Percentiles rank a stretch among this genome's conserved stretches.
Conservation (phyloP, 2,329 filamentous ascomycete species). For the Cytospora leucostoma region DNA sequence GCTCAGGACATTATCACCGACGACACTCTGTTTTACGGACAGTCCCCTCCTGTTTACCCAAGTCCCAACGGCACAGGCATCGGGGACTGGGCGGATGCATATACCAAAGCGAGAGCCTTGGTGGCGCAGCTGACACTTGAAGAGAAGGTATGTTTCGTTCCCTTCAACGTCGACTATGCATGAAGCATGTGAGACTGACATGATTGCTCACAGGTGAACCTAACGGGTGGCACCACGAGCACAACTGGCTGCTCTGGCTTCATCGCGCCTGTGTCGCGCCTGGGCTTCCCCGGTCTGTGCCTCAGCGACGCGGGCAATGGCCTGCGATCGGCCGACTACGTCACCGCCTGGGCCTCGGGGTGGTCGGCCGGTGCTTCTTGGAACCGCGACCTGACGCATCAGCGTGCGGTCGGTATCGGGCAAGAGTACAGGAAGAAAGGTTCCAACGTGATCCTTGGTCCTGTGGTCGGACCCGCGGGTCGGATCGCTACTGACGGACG, state of each 20-base stretch:
- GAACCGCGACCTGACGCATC: slow-evolving; percentile 70
- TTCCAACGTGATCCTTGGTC: slow-evolving; percentile 73
- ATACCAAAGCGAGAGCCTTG: slow-evolving; percentile 66
- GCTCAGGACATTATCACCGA: slow-evolving; percentile 26
- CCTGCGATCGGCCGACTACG: slow-evolving; percentile 45
- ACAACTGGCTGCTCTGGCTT: slow-evolving; percentile 51
- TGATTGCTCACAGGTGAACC: slow-evolving; percentile 53
- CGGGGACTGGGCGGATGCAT: slow-evolving; percentile 67
- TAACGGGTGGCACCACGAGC: slow-evolving; percentile 67
- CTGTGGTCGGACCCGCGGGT: slow-evolving; percentile 66
- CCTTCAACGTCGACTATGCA: too few relatives aligned
- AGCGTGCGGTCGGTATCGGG: slow-evolving; percentile 72
- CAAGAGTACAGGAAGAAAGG: slow-evolving; percentile 72
- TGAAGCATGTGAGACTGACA: slow-evolving; percentile 21
- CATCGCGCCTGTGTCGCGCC: slow-evolving; percentile 40
- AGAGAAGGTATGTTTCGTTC: slow-evolving; percentile 59
- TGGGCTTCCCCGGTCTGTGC: slow-evolving; percentile 48
- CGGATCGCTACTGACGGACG: slow-evolving; percentile 59
- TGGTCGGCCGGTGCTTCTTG: slow-evolving; percentile 54
- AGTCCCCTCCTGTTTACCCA: slow-evolving; percentile 24
- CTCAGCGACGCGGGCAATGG: slow-evolving; percentile 49
- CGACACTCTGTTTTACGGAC: slow-evolving; percentile 25
- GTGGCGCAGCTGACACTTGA: slow-evolving; percentile 70
- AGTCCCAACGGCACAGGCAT: slow-evolving; percentile 22
- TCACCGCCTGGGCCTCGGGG: slow-evolving; percentile 45